phyloP scores from a whole-genome alignment of 2,329 filamentous ascomycete species.

The Ophiostoma fasciatum region DNA sequence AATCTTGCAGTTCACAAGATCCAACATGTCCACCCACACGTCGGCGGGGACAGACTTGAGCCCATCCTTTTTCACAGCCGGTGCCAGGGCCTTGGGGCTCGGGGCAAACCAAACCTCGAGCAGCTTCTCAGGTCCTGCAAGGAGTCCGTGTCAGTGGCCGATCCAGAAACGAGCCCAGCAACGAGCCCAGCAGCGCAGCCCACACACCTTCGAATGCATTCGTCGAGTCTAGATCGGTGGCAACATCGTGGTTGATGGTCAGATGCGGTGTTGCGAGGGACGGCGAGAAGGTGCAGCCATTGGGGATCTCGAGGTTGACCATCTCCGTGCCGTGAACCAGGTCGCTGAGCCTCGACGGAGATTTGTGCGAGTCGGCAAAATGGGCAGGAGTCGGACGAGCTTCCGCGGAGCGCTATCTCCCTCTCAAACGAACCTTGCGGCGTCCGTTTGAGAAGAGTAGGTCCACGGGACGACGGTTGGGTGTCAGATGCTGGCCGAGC shows the following conservation, averaged over 20 bases:
- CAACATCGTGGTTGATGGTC: slow-evolving; percentile 94
- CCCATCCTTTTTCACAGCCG: slow-evolving; percentile 55
- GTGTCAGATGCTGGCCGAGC: slow-evolving; percentile 61
- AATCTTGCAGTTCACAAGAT: slow-evolving; percentile 97
- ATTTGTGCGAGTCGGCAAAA: background rate
- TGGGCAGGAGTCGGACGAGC: slow-evolving; percentile 13
- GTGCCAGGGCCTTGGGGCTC: slow-evolving; percentile 56
- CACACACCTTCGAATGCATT: slow-evolving; percentile 80
- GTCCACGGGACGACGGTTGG: slow-evolving; percentile 63
- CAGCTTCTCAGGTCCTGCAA: slow-evolving; percentile 77
- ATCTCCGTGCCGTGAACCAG: slow-evolving; percentile 49
- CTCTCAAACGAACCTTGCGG: slow-evolving; percentile 92
- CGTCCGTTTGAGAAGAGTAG: slow-evolving; percentile 91
- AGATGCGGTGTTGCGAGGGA: slow-evolving; percentile 74
- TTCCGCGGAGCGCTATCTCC: slow-evolving; percentile 92
- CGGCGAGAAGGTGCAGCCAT: slow-evolving; percentile 69
- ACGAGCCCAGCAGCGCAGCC: background rate
- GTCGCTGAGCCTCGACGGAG: background rate
- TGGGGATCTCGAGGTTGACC: slow-evolving; percentile 69
- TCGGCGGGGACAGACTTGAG: slow-evolving; percentile 75
- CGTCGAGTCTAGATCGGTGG: slow-evolving; percentile 80
- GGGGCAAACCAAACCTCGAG: slow-evolving; percentile 97
- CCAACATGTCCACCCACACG: slow-evolving; percentile 91
- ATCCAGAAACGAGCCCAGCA: background rate
- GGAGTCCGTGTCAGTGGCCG: background rate